phyloP scores from a whole-genome alignment of 176 grass and related monocot species.

The Olyra latifolia region DNA sequence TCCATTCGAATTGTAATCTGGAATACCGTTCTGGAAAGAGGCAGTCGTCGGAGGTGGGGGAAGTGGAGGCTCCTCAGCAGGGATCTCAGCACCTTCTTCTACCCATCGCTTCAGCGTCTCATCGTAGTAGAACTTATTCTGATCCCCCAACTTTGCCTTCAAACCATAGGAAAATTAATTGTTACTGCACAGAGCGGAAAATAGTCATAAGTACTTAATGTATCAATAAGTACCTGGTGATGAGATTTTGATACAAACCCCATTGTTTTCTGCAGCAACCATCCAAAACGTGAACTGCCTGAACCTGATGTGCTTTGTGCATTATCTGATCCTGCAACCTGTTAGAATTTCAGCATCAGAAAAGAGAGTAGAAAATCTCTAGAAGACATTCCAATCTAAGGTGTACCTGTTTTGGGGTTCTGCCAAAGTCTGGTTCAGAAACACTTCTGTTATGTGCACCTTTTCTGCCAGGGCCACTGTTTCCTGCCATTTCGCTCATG shows the following conservation, averaged over 20 bases:
- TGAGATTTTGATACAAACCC: conserved; percentile 74
- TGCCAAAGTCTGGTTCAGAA: conserved; percentile 88
- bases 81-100: conserved; percentile 69
- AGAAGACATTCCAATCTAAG: background rate
- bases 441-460: conserved; percentile 74
- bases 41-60: conserved; percentile 75
- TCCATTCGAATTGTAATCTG: conserved; percentile 50
- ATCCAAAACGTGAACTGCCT: conserved; percentile 77
- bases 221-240: conserved; percentile 59
- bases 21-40: conserved; percentile 52
- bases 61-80: conserved; percentile 59
- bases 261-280: conserved; percentile 79
- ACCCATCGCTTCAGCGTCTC: conserved; percentile 97
- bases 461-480: conserved; percentile 40
- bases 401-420: conserved; percentile 57
- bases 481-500: conserved; percentile 63
- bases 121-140: conserved; percentile 91
- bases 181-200: background rate
- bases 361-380: background rate
- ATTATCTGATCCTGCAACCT: conserved; percentile 63
- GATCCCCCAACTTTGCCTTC: conserved; percentile 86
- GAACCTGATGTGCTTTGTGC: conserved; percentile 55
- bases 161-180: conserved; percentile 7
- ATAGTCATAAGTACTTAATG: background rate
- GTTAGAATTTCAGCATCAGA: conserved; percentile 29